Evolutionary conservation across 805 yeast species (phyloP), one percentile per base, ranked within the genome.

Genomic region (Lipomyces kockii): DNA sequence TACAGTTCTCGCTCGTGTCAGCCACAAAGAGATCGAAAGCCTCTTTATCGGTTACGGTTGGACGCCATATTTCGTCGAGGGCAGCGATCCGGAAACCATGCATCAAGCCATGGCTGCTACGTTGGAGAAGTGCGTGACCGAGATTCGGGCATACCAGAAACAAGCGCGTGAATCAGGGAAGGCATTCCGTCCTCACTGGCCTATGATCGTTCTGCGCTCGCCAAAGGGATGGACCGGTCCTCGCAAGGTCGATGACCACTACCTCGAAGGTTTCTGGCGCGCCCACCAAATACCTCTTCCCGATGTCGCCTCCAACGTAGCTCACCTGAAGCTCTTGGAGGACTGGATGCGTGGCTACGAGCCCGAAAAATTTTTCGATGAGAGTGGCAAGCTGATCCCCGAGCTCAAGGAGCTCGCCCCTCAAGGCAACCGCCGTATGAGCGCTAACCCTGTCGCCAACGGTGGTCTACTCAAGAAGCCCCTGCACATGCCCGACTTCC

Each of bases 141-240:
- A 56, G 54, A 56, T 56, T 32, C 60, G 43, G 55, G 60, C 43
- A 22, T 35, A 35, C 54, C 60, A 56, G 60, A 56, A 56, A 11
- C 49, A 34, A 56, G 60, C 60, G 14, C 43, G 60, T 35, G 49
- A 34, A 17, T 32, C 60, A 9, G 60, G 60, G n/a, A 56, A 56
- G 60, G n/a, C 60, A 20, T 56, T 56, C 60, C 60, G 60, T 35
- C 49, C 60, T 29, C 27, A 11, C 29, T 56, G 60, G 60, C 60
- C 60, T 20, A 56, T 56, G 60, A 56, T 56, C n/a, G 60, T 56
- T 56, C 60, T 56, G 22, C 43, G 60, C 27, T 35, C 60, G 49
- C 60, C 60, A 56, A 56, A 56, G 60, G 60, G 60, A n/a, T 56
- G 60, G 60, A 56, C 60, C 14, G 56, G 60, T 35, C 60, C 60